Percentiles rank a stretch among this genome's conserved stretches.
These are phyloP conservation scores for Litchi chinensis DNA, from an alignment of 345 rosid species.

Conservation along the genomic window DNA sequence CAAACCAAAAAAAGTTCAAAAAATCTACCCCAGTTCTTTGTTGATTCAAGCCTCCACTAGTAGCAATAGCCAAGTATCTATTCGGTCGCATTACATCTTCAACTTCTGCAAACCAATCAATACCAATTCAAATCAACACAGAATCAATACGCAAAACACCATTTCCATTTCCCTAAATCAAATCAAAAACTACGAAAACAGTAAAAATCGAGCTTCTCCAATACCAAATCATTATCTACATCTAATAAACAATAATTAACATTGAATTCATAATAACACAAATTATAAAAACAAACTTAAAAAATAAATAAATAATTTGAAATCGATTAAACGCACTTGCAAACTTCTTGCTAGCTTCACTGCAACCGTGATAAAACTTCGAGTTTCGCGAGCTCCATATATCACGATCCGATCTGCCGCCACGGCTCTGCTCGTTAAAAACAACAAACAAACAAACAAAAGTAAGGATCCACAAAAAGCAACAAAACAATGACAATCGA, in stretches of 20 bases:
- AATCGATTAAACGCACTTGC: constrained; percentile 43
- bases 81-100: constrained; percentile 46
- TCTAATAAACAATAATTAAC: neutral
- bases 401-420: constrained; percentile 72
- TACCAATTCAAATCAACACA: constrained; percentile 1
- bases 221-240: neutral
- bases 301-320: neutral
- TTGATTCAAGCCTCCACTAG: constrained; percentile 96
- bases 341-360: constrained; percentile 67
- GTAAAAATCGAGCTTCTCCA: neutral
- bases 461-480: constrained; percentile 22
- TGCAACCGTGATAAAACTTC: constrained; percentile 63
- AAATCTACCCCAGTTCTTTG: constrained; percentile 87
- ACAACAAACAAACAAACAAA: constrained; percentile 13
- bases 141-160: neutral
- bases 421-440: constrained; percentile 45
- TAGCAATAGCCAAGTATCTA: constrained; percentile 73
- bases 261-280: neutral
- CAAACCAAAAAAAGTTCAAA: neutral
- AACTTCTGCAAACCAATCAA: constrained; percentile 51
- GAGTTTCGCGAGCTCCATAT: constrained; percentile 76
- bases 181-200: too few species aligned
- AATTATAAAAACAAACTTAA: neutral
- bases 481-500: neutral
- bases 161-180: neutral